Base-by-base conservation (phyloP, 768 basidiomycete species). In the Tylopilus subfusipes region DNA sequence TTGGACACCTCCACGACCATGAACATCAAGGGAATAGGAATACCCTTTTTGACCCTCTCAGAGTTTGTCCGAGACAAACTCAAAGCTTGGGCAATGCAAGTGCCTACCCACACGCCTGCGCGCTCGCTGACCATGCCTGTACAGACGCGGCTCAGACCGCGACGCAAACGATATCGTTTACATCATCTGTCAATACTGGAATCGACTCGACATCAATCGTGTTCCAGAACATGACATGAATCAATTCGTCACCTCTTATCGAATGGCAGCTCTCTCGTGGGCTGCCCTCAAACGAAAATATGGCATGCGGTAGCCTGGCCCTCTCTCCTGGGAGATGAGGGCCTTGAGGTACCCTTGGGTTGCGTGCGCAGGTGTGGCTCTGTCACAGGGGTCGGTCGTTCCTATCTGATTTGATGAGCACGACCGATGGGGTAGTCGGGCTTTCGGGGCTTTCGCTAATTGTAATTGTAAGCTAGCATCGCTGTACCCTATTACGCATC, bases 21-120 rank as follows among this genome's bases (percentile, higher is more conserved):
- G 78, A 78, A 72, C 53, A 66, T 93, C 21, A 83, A 84, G n/a
- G n/a, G n/a, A n/a, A n/a, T n/a, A 52, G 80, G 82, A 21, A 73
- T 93, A 6, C 91, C 90, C 11, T 93, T 93, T 75, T 72, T 93
- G 62, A 84, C 85, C n/a, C 75, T 88, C 55, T 90, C 90, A 38
- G 90, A 93, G 69, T 93, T 93, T 72, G 73, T 93, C 63, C 79
- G 90, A 62, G 90, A 89, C 43, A 93, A 93, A 75, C 76, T 93
- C 48, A 92, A 88, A 62, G 72, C 81, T 18, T 93, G 90, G 90
- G 78, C 83, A 59, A 85, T 89, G 90, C 88, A 76, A 64, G 84
- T 65, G 14, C 2, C 16, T 43, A 0, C 16, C 24, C 38, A 4
- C 43, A 52, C 40, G 49, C 46, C 33, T 55, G 42, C 40, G 42